Percentiles rank a stretch among this genome's conserved stretches.
phyloP scores from a whole-genome alignment of 2,329 filamentous ascomycete species.

The Hypoxylon sp. region DNA sequence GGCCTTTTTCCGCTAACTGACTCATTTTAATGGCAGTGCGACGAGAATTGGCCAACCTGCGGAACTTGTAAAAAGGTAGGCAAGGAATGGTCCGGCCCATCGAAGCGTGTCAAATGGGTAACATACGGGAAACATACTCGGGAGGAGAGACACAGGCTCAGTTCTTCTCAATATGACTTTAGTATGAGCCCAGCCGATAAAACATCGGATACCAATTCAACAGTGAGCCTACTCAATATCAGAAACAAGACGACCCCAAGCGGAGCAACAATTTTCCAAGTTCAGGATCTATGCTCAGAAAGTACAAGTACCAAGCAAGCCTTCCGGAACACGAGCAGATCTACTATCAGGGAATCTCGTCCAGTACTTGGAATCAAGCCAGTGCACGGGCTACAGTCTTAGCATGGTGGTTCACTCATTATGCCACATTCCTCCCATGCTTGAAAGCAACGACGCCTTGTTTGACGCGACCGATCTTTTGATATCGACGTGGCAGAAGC shows the following conservation, averaged over 20 bases:
- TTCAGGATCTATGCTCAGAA: conserved; percentile 11
- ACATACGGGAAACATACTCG: conserved; percentile 18
- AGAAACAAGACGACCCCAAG: conserved; percentile 16
- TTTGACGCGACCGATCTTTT: conserved; percentile 26
- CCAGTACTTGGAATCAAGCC: conserved; percentile 13
- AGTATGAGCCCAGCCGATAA: neutral
- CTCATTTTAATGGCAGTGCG: conserved; percentile 12
- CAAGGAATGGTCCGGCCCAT: conserved; percentile 25
- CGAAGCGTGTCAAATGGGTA: conserved; percentile 21
- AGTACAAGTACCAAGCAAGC: conserved; percentile 7
- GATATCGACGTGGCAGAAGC: conserved; percentile 23
- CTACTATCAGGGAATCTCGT: conserved; percentile 13
- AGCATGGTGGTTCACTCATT: conserved; percentile 18
- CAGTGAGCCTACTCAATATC: conserved; percentile 7
- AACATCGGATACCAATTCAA: neutral
- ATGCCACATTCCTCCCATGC: conserved; percentile 13
- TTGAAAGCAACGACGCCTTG: conserved; percentile 21
- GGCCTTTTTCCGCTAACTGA: conserved; percentile 7
- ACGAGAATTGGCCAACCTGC: conserved; percentile 28
- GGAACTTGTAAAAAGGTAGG: conserved; percentile 27
- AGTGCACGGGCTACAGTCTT: conserved; percentile 27
- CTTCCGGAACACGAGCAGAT: conserved; percentile 11
- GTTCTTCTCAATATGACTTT: neutral
- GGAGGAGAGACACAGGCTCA: neutral
- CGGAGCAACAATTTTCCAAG: conserved; percentile 29